Evolutionary conservation across 2,329 filamentous ascomycete genomes (phyloP).

Genomic region (Alternaria angustiovoidea): DNA sequence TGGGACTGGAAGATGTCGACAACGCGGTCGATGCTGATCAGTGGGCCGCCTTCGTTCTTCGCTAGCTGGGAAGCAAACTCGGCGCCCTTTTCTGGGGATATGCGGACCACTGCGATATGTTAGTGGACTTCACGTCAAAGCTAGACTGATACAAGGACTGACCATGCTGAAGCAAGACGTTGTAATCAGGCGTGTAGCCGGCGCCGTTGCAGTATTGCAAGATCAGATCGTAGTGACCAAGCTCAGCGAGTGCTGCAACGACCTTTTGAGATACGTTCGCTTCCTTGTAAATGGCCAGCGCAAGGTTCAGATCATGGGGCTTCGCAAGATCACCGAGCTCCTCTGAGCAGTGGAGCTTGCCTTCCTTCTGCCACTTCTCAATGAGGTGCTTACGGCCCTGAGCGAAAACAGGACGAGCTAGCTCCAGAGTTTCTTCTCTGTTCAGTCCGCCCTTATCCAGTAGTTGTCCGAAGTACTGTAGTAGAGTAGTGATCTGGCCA

Average conservation of each 20-base stretch:
- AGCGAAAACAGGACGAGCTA: constrained; percentile 88
- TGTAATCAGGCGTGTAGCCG: constrained; percentile 95
- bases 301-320: constrained; percentile 85
- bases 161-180: constrained; percentile 79
- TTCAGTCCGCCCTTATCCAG: constrained; percentile 95
- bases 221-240: constrained; percentile 96
- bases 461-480: constrained; percentile 98
- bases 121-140: too few relatives aligned
- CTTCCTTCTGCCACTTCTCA: constrained; percentile 97
- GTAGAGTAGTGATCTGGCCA: constrained; percentile 89
- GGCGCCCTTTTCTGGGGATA: constrained; percentile 69
- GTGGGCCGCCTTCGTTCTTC: constrained; percentile 83
- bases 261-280: constrained; percentile 93
- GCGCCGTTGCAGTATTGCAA: constrained; percentile 85
- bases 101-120: too few relatives aligned
- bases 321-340: constrained; percentile 95
- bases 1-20: constrained; percentile 98
- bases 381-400: constrained; percentile 95
- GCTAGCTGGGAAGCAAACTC: constrained; percentile 94
- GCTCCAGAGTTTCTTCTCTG: constrained; percentile 90
- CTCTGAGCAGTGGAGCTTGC: constrained; percentile 95
- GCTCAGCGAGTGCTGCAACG: constrained; percentile 92
- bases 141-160: constrained; percentile 56
- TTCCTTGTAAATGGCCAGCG: constrained; percentile 87
- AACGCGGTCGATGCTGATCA: constrained; percentile 92